Evolutionary conservation across 768 basidiomycete species (phyloP).

Genomic region (Guyanaporus albipodus): DNA sequence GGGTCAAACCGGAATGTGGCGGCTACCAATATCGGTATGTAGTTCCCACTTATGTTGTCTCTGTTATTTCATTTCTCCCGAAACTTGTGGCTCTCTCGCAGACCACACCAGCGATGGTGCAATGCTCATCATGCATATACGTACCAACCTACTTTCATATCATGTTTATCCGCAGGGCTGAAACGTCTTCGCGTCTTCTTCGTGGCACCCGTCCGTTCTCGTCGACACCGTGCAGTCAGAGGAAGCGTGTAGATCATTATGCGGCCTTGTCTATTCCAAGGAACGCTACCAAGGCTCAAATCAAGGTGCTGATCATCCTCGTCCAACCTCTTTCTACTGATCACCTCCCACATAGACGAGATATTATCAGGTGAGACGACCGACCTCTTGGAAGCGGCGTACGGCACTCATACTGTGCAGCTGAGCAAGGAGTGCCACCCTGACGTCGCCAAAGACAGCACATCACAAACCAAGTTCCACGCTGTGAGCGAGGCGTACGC

Average conservation of each 20-base stretch:
- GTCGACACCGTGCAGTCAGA: constrained; percentile 9
- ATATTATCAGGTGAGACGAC: constrained; percentile 27
- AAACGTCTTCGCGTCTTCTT: neutral
- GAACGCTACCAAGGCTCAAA: constrained; percentile 31
- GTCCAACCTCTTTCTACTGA: constrained; percentile 1
- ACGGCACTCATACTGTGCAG: constrained; percentile 22
- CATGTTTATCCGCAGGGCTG: neutral
- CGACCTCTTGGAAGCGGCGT: neutral
- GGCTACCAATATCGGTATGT: constrained; percentile 4
- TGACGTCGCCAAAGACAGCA: constrained; percentile 38
- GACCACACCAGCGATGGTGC: neutral
- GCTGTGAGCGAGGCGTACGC: constrained; percentile 46
- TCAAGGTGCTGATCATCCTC: constrained; percentile 21
- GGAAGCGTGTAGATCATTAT: constrained; percentile 26
- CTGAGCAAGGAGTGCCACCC: constrained; percentile 49
- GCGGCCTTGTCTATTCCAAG: constrained; percentile 25
- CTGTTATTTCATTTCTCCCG: too few species aligned
- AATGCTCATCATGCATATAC: neutral
- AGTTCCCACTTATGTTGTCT: constrained; percentile 24
- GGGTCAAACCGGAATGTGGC: constrained; percentile 23
- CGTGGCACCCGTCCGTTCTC: constrained; percentile 15
- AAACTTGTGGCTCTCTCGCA: too few species aligned
- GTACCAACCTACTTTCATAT: neutral
- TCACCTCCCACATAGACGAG: constrained; percentile 15
- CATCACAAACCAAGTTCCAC: constrained; percentile 40